A percentile compares a stretch with the other conserved stretches of the same genome.
Evolutionary conservation across 352 stramenopile species (phyloP).

Genomic region (Globisporangium paddicum): DNA sequence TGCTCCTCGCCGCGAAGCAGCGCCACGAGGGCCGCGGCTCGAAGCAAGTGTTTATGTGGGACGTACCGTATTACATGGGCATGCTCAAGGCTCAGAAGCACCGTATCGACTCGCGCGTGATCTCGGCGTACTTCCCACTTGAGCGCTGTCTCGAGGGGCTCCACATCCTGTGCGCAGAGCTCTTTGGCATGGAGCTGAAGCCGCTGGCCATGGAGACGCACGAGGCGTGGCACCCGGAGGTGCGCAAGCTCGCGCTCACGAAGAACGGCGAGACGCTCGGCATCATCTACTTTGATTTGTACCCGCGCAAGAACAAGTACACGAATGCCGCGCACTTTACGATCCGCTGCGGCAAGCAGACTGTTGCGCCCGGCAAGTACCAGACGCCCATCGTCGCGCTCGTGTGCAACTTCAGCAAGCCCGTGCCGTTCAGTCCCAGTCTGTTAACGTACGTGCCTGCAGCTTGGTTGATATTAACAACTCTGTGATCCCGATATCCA

Average conservation of each 20-base stretch:
- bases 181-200: conserved; percentile 91
- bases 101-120: conserved; percentile 73
- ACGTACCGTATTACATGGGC: conserved; percentile 93
- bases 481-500: background rate
- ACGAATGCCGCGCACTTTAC: conserved; percentile 94
- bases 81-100: conserved; percentile 75
- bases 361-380: conserved; percentile 48
- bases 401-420: conserved; percentile 88
- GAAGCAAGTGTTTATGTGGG: conserved; percentile 88
- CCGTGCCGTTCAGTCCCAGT: conserved; percentile 57
- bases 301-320: conserved; percentile 87
- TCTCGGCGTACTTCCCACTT: conserved; percentile 89
- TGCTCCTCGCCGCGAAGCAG: conserved; percentile 62
- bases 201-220: conserved; percentile 64
- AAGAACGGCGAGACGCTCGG: conserved; percentile 63
- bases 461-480: background rate
- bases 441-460: conserved; percentile 48
- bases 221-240: conserved; percentile 89
- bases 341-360: conserved; percentile 90
- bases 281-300: conserved; percentile 95
- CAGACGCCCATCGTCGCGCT: conserved; percentile 95
- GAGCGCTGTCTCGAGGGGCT: conserved; percentile 90
- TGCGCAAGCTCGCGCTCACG: conserved; percentile 89
- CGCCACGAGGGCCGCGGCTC: conserved; percentile 39
- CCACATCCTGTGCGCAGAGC: conserved; percentile 73